A percentile compares a stretch with the other conserved stretches of the same genome.
phyloP scores from a whole-genome alignment of 345 rosid species.

The Acer campestre region DNA sequence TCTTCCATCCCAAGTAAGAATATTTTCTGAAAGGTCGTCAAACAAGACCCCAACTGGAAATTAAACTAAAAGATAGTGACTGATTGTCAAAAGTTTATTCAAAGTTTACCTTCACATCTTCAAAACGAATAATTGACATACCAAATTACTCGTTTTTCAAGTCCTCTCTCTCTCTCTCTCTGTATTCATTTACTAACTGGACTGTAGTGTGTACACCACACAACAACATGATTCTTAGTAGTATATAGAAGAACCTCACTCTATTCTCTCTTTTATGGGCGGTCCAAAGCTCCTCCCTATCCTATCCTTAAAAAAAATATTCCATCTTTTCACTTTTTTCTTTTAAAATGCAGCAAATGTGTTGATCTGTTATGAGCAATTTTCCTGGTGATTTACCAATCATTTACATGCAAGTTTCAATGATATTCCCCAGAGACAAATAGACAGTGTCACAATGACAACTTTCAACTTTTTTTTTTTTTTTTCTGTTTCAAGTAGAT shows the following conservation, averaged over 20 bases:
- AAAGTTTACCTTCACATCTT: not conserved
- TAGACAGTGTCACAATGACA: not conserved
- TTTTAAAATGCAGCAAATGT: not conserved
- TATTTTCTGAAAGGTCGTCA: slow-evolving; percentile 1
- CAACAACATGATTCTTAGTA: not conserved
- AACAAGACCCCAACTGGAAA: slow-evolving; percentile 1
- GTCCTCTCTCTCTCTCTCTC: not conserved
- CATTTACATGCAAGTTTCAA: not conserved
- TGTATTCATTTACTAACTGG: slow-evolving; percentile 1
- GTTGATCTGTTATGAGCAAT: not conserved
- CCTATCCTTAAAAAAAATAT: not conserved
- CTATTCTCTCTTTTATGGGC: not conserved
- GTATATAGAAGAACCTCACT: slow-evolving; percentile 6
- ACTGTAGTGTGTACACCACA: too few species aligned
- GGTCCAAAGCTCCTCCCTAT: slow-evolving; percentile 6
- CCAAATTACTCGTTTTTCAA: not conserved
- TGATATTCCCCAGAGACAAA: not conserved
- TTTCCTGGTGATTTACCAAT: not conserved
- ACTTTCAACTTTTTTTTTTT: not conserved
- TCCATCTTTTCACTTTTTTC: not conserved
- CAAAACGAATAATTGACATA: slow-evolving; percentile 7
- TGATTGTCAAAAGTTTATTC: slow-evolving; percentile 19
- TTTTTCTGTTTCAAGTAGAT: not conserved
- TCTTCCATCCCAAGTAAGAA: slow-evolving; percentile 3
- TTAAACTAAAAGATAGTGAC: not conserved